Percentiles rank a stretch among this genome's conserved stretches.
phyloP scores from a whole-genome alignment of 192 early-diverging fungal genomes.

The Umbelopsis vinacea region DNA sequence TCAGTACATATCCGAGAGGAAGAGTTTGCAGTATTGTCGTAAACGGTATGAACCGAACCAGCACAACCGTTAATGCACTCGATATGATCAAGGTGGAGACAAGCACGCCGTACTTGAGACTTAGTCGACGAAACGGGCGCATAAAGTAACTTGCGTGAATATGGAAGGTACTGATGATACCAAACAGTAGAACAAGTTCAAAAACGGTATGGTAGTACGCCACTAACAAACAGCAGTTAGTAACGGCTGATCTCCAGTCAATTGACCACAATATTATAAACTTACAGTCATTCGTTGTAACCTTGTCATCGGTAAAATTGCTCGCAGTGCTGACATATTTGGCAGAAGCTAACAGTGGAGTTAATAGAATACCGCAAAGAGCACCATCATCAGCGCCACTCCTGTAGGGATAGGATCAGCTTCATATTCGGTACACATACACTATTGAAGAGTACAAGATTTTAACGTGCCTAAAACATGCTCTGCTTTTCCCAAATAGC shows the following conservation, averaged over 20 bases:
- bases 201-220: slow-evolving; percentile 36
- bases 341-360: slow-evolving; percentile 56
- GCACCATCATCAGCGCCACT: slow-evolving; percentile 60
- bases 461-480: not conserved
- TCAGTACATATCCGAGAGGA: slow-evolving; percentile 21
- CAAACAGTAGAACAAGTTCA: slow-evolving; percentile 44
- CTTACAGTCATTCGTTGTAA: slow-evolving; percentile 27
- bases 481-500: slow-evolving; percentile 22
- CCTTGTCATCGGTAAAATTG: slow-evolving; percentile 25
- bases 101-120: slow-evolving; percentile 37
- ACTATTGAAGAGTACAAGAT: not conserved
- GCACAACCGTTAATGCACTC: slow-evolving; percentile 26
- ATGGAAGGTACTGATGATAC: slow-evolving; percentile 27
- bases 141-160: slow-evolving; percentile 27
- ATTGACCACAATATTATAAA: not conserved
- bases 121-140: slow-evolving; percentile 25
- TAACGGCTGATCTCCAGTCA: slow-evolving; percentile 12
- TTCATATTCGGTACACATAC: not conserved
- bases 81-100: slow-evolving; percentile 32
- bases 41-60: slow-evolving; percentile 26
- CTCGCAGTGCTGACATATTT: slow-evolving; percentile 51
- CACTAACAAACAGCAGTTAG: slow-evolving; percentile 6
- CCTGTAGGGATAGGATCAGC: slow-evolving; percentile 29
- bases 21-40: slow-evolving; percentile 15
- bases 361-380: slow-evolving; percentile 53